Percentiles rank a stretch among this genome's conserved stretches.
Conservation (phyloP, 768 basidiomycete genomes). For the Leccinum broughii region DNA sequence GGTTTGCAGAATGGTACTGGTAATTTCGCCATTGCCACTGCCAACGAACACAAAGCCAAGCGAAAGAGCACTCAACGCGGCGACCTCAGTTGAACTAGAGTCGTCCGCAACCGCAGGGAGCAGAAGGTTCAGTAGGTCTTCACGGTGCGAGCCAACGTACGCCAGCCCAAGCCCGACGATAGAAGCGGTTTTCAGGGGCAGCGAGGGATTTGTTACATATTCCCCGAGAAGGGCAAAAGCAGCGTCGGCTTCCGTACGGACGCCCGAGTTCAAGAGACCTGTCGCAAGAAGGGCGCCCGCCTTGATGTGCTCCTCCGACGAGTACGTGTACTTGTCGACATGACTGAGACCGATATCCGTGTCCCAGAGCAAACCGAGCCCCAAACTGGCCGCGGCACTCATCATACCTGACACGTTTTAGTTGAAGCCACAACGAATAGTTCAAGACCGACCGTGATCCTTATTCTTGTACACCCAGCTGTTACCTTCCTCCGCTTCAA, state of each 20-base stretch:
- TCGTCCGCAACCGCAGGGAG: slow-evolving; percentile 85
- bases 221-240: slow-evolving; percentile 89
- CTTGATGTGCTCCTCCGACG: slow-evolving; percentile 96
- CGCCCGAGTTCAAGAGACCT: slow-evolving; percentile 85
- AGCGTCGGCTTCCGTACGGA: slow-evolving; percentile 91
- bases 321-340: slow-evolving; percentile 97
- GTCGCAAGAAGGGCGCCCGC: slow-evolving; percentile 95
- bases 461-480: slow-evolving; percentile 99
- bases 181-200: slow-evolving; percentile 80
- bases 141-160: slow-evolving; percentile 90
- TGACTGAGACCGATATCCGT: slow-evolving; percentile 91
- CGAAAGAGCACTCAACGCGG: slow-evolving; percentile 80
- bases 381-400: slow-evolving; percentile 93
- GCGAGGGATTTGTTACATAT: slow-evolving; percentile 84
- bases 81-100: slow-evolving; percentile 82
- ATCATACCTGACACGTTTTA: slow-evolving; percentile 70
- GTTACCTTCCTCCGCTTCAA: slow-evolving; percentile 91
- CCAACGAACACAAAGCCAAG: slow-evolving; percentile 96
- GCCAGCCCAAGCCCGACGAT: slow-evolving; percentile 94
- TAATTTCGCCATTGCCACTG: slow-evolving; percentile 91
- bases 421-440: not conserved
- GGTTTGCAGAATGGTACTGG: slow-evolving; percentile 84
- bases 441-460: slow-evolving; percentile 73
- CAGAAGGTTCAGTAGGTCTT: slow-evolving; percentile 78
- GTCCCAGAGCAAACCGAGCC: slow-evolving; percentile 93